Evolutionary conservation across 1,139 yeast species (phyloP), one percentile per base, ranked within the genome.

Genomic region (Geotrichum aggregatum): DNA sequence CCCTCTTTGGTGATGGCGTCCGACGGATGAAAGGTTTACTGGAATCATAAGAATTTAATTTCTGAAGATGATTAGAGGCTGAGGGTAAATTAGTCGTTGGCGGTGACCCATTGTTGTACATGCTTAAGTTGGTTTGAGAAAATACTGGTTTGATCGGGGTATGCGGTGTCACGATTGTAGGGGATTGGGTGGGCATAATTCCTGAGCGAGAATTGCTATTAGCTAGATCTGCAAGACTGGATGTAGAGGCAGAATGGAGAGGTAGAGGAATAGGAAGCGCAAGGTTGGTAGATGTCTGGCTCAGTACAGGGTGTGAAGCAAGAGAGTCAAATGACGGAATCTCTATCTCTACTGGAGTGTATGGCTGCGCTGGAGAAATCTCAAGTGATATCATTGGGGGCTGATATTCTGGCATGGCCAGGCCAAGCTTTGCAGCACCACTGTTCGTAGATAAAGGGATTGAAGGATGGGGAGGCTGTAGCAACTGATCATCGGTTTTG

Each of bases 321-420:
- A 74, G 57, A 34, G 71, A 74, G 55, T 75, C 67, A 49, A 66
- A 59, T 11, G 66, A 78, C 5, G 85, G 85, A 47, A 81, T 80
- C 60, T 80, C 84, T 56, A 80, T 80, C 57, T 80, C 80, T 18
- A 76, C 72, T 2, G 74, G 76, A 0, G 81, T 69, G 4, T 73
- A 64, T 0, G 68, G 69, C 50, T 40, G 49, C 8, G 36, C 30
- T 3, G 47, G 44, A 2, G 63, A 57, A 18, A 56, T 45, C 26
- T 50, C 58, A 21, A 54, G 55, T 11, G 54, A 56, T 3, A 66
- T 62, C 35, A 70, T 54, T 3, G 70, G 61, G 2, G 65, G 54
- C 2, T 60, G 52, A 35, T 56, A 62, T 10, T 66, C 62, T 1
- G 65, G 52, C 22, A 61, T 59, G 44, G 57, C 50, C 42, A 54